A percentile compares a stretch with the other conserved stretches of the same genome.
Conservation (phyloP, 805 yeast genomes). For the Ogataea corticis region DNA sequence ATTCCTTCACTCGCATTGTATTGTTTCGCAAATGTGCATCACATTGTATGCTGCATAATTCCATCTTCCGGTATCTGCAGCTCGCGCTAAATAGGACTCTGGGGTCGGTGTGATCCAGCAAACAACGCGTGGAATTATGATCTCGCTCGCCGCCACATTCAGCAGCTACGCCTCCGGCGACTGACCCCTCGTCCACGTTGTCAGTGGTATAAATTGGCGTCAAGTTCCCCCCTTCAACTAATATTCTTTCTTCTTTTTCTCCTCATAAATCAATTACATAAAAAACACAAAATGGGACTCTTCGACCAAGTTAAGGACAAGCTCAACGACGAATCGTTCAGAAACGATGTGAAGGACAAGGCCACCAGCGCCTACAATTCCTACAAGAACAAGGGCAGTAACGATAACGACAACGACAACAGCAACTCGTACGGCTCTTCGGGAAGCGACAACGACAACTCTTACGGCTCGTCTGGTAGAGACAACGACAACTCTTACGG, state of each 20-base stretch:
- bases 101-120: background rate
- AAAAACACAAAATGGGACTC: constrained; percentile 35
- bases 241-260: background rate
- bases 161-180: too few species aligned
- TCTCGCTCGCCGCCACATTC: too few species aligned
- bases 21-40: background rate
- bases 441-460: constrained; percentile 32
- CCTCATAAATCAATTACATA: background rate
- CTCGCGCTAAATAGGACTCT: background rate
- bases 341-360: constrained; percentile 23
- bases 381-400: constrained; percentile 21
- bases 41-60: constrained; percentile 1
- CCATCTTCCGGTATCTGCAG: background rate
- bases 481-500: constrained; percentile 33
- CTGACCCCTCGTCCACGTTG: background rate
- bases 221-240: background rate
- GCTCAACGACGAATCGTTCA: constrained; percentile 28
- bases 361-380: constrained; percentile 32
- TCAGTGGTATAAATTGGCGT: constrained; percentile 4
- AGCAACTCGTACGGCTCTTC: constrained; percentile 28
- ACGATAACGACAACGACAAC: constrained; percentile 26
- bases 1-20: constrained; percentile 1
- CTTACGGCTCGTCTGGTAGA: constrained; percentile 31
- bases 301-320: constrained; percentile 44
- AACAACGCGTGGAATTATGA: background rate